A percentile compares a stretch with the other conserved stretches of the same genome.
phyloP scores from a whole-genome alignment of 1,139 yeast genomes.

The Groenewaldozyma auringiensis region DNA sequence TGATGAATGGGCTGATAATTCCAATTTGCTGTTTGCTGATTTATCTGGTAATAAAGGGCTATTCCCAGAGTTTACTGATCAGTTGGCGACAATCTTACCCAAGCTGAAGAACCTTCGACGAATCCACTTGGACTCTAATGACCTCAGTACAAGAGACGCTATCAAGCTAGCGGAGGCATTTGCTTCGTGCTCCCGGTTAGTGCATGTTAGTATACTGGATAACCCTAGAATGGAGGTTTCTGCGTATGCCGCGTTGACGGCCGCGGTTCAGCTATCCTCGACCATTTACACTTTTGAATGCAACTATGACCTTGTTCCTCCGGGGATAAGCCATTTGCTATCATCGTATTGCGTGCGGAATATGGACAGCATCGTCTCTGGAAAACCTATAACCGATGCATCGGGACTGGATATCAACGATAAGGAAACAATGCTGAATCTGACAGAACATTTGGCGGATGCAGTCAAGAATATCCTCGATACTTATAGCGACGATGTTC shows the following conservation, averaged over 20 bases:
- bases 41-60: slow-evolving; percentile 63
- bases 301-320: slow-evolving; percentile 61
- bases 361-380: slow-evolving; percentile 44
- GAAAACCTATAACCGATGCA: slow-evolving; percentile 31
- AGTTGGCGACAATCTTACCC: slow-evolving; percentile 57
- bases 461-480: slow-evolving; percentile 26
- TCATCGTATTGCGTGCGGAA: slow-evolving; percentile 79
- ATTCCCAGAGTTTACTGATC: slow-evolving; percentile 64
- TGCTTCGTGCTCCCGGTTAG: slow-evolving; percentile 58
- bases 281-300: slow-evolving; percentile 64
- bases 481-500: slow-evolving; percentile 16
- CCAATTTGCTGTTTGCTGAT: slow-evolving; percentile 64
- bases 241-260: slow-evolving; percentile 60
- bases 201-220: slow-evolving; percentile 71
- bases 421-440: slow-evolving; percentile 16
- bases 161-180: slow-evolving; percentile 63
- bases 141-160: slow-evolving; percentile 53
- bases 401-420: slow-evolving; percentile 18
- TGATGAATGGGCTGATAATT: slow-evolving; percentile 42
- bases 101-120: slow-evolving; percentile 56
- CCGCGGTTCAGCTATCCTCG: slow-evolving; percentile 58
- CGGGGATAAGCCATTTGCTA: slow-evolving; percentile 64
- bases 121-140: slow-evolving; percentile 71
- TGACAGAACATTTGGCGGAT: slow-evolving; percentile 24
- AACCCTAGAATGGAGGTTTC: slow-evolving; percentile 48